Percentiles rank a stretch among this genome's conserved stretches.
These are phyloP conservation scores for Herpetomonas samuelpessoai DNA, from an alignment of 208 protist genomes.

Conservation along the genomic window DNA sequence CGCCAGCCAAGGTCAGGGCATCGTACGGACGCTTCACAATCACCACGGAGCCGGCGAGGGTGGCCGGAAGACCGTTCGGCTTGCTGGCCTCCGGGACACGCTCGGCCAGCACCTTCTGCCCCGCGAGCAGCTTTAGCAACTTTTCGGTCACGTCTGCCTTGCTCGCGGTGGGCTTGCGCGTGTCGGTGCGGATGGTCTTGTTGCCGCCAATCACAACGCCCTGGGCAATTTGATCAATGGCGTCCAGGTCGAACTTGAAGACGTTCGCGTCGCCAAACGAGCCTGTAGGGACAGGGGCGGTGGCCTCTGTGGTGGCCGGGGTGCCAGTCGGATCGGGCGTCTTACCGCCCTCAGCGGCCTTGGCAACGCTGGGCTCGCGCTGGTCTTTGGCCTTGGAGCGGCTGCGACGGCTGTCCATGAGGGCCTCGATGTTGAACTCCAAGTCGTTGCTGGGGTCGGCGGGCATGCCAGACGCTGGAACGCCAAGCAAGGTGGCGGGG, in stretches of 20 bases:
- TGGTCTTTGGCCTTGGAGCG: conserved; percentile 20
- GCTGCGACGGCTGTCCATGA: conserved; percentile 40
- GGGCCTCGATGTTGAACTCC: conserved; percentile 44
- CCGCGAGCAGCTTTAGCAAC: conserved; percentile 30
- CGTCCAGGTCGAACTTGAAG: conserved; percentile 84
- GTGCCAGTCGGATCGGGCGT: conserved; percentile 5
- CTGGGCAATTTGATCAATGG: conserved; percentile 77
- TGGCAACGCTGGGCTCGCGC: conserved; percentile 1
- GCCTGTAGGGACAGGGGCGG: conserved; percentile 24
- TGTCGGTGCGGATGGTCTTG: conserved; percentile 65
- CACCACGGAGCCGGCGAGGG: conserved; percentile 36
- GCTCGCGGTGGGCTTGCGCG: conserved; percentile 42
- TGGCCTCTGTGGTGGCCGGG: conserved; percentile 14
- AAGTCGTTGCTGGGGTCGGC: conserved; percentile 9
- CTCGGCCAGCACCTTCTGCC: conserved; percentile 12
- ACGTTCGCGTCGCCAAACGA: conserved; percentile 59
- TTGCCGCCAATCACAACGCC: conserved; percentile 75
- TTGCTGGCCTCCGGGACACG: conserved; percentile 1
- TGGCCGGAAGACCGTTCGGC: conserved; percentile 21
- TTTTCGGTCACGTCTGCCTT: conserved; percentile 37
- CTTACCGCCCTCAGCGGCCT: not conserved
- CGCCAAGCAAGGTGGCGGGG: conserved; percentile 40
- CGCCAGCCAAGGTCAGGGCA: conserved; percentile 44
- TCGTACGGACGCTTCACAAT: conserved; percentile 42
- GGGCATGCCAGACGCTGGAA: conserved; percentile 8